A percentile compares a stretch with the other conserved stretches of the same genome.
These are phyloP conservation scores for Graphium sp. DNA, from an alignment of 2,329 filamentous ascomycete species.

Conservation along the genomic window DNA sequence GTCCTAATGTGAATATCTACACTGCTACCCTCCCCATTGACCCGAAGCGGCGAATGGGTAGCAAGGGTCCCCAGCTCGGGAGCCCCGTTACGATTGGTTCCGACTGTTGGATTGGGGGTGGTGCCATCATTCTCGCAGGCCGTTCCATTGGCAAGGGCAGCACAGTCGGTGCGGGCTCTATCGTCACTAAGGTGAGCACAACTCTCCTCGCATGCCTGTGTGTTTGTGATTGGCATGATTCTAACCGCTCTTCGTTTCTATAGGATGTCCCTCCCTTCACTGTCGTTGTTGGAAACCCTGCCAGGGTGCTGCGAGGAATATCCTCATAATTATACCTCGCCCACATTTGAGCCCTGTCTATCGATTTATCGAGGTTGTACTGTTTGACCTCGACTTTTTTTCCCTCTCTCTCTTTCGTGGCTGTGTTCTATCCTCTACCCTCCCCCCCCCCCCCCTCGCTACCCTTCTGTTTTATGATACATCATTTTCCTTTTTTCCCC, in stretches of 20 bases:
- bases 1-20: slow-evolving; percentile 75
- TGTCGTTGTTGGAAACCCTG: slow-evolving; percentile 56
- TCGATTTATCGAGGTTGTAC: not conserved
- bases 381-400: not conserved
- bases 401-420: not conserved
- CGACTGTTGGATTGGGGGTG: slow-evolving; percentile 70
- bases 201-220: not conserved
- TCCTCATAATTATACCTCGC: slow-evolving; percentile 1
- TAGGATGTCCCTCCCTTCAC: slow-evolving; percentile 50
- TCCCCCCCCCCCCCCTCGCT: no score
- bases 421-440: no score
- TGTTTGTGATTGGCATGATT: not conserved
- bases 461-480: not conserved
- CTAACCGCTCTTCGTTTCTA: not conserved
- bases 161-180: slow-evolving; percentile 66
- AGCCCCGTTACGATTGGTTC: slow-evolving; percentile 64
- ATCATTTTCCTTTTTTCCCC: not conserved
- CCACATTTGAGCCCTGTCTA: no score
- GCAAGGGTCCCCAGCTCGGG: slow-evolving; percentile 54
- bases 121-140: slow-evolving; percentile 61
- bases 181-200: slow-evolving; percentile 56
- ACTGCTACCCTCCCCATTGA: slow-evolving; percentile 60
- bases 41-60: slow-evolving; percentile 55
- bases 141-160: slow-evolving; percentile 65
- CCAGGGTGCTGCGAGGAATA: slow-evolving; percentile 30